These are phyloP conservation scores for Chalaropsis thielavioides DNA, from an alignment of 2,329 filamentous ascomycete genomes.

Conservation along the genomic window DNA sequence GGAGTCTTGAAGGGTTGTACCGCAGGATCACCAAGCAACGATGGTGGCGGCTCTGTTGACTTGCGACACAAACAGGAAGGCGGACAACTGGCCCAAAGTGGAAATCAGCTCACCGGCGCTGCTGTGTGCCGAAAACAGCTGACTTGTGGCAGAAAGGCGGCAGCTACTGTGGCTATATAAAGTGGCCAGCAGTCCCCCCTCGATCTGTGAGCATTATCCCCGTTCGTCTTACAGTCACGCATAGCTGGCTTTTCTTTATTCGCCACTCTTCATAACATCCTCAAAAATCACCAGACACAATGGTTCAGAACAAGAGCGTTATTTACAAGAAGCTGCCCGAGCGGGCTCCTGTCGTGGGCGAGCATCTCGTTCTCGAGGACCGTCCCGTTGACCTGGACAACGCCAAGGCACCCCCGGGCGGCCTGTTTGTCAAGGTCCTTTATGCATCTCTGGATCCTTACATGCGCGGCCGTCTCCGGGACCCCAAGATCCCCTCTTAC, in stretches of 20 bases:
- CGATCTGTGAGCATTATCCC: neutral
- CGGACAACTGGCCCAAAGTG: neutral
- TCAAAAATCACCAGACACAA: constrained; percentile 17
- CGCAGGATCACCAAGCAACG: neutral
- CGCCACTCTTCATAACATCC: neutral
- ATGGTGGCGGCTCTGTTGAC: neutral
- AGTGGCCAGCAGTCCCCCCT: neutral
- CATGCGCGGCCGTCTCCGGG: constrained; percentile 65
- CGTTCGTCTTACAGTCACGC: neutral
- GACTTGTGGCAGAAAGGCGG: neutral
- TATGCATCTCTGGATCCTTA: constrained; percentile 75
- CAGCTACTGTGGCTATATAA: neutral
- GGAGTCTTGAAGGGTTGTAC: neutral
- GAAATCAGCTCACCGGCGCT: neutral
- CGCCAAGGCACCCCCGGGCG: constrained; percentile 44
- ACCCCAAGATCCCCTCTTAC: constrained; percentile 47
- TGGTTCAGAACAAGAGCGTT: constrained; percentile 53
- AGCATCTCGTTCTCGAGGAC: constrained; percentile 55
- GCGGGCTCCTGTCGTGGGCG: constrained; percentile 52
- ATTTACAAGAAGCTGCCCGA: constrained; percentile 57
- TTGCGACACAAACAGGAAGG: too few relatives aligned
- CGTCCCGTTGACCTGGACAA: constrained; percentile 49
- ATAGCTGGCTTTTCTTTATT: neutral
- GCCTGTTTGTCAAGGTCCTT: constrained; percentile 54
- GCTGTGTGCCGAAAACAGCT: neutral